Percentiles rank a stretch among this genome's conserved stretches.
Evolutionary conservation across 2,329 filamentous ascomycete genomes (phyloP).

Genomic region (Leptosphaerulina australis): DNA sequence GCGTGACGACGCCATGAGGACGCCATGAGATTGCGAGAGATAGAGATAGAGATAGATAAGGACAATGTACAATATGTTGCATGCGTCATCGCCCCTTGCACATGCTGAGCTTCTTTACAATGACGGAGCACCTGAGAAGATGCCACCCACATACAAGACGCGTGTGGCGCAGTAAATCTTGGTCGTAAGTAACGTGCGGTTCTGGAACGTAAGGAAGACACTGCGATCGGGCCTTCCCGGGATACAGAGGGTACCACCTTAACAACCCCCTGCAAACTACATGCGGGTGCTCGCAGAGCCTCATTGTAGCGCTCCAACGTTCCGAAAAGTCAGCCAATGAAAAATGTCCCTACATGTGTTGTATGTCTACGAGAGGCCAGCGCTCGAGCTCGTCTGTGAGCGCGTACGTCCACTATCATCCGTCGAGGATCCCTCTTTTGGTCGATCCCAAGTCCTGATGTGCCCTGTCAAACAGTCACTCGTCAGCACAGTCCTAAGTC

Average conservation of each 20-base stretch:
- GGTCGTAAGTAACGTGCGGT: conserved; percentile 9
- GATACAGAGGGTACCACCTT: not conserved
- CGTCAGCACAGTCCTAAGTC: conserved; percentile 18
- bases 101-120: conserved; percentile 10
- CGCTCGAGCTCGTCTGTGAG: conserved; percentile 8
- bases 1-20: conserved; percentile 4
- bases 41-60: conserved; percentile 17
- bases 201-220: conserved; percentile 10
- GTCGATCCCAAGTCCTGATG: conserved; percentile 75
- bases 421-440: conserved; percentile 54
- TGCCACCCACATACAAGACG: conserved; percentile 10
- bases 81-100: conserved; percentile 12
- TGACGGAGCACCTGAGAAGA: not conserved
- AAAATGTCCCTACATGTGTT: conserved; percentile 1
- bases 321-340: conserved; percentile 6
- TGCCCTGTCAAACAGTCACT: conserved; percentile 62
- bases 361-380: conserved; percentile 8
- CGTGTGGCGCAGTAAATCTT: conserved; percentile 12
- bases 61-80: not conserved
- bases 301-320: conserved; percentile 13
- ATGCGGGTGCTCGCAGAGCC: conserved; percentile 20
- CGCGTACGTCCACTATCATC: conserved; percentile 39
- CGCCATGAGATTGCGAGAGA: conserved; percentile 11
- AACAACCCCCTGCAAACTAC: conserved; percentile 6
- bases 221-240: conserved; percentile 15